Base-by-base conservation (phyloP, 768 basidiomycete genomes). In the Panaeolus papilionaceus region DNA sequence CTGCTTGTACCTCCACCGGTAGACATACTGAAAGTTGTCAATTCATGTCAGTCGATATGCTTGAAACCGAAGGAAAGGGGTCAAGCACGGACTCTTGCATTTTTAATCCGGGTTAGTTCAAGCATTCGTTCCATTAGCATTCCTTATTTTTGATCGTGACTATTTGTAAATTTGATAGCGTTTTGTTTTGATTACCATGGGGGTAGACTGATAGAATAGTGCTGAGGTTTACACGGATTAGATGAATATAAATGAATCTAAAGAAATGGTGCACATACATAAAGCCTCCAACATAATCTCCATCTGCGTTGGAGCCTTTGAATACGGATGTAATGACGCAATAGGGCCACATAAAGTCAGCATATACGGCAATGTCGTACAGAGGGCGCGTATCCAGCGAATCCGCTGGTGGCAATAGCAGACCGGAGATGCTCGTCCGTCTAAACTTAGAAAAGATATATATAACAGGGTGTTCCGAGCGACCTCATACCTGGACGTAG, bases 341-440 rank as follows among this genome's bases (percentile, higher is more conserved):
- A 28, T 62, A 67, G 7, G 73, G 74, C 49, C 70, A 64, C 38
- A 75, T 72, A 16, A 73, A 66, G 45, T 74, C 70, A 42, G 69
- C 54, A 5, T 64, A 65, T 12, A 71, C 70, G 16, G 66, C 62
- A 26, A 75, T 71, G 62, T 70, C 64, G 44, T 75, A 75, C 9
- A 70, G 33, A 9, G 71, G 69, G 26, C 64, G 62, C 26, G 70
- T 68, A 37, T 73, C 72, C 3, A 67, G 62, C 5, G 67, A 63
- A 20, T 64, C 61, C 3, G 58, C 14, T 23, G 71, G 66, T 12
- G 70, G 74, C n/a, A 73, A 62, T 20, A 75, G 18, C 4, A 72
- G 54, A 62, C 66, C 67, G 9, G 47, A 58, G 11, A 14, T 61
- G 45, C 65, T 67, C 4, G 37, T 67, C 12, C 54, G 45, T n/a